Evolutionary conservation across 257 asterid species (phyloP), one percentile per base, ranked within the genome.

Genomic region (Nicotiana noctiflora): DNA sequence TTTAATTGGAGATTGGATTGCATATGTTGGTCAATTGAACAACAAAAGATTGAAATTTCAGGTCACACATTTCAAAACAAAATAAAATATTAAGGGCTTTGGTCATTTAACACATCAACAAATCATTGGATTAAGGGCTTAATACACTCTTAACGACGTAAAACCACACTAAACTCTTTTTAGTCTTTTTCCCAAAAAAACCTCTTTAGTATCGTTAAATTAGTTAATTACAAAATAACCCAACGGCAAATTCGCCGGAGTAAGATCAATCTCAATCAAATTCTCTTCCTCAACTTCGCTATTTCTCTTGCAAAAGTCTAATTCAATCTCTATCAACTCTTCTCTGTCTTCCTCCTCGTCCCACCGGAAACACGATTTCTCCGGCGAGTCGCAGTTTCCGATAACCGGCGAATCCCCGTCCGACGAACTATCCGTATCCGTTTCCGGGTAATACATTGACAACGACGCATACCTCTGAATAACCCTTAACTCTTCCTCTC

Each of bases 401-500:
- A 60, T 68, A 23, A 61, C 80, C 79, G 82, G 81, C 0, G 82
- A 84, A 59, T 90, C 89, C 77, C 88, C 97, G 55, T 85, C 94
- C 76, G 97, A 91, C 66, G 98, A 93, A 8, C 29, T 59, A 0
- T 93, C 98, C 12, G 93, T 83, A 83, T 93, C 99, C 17, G 98
- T 89, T 64, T 92, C 99, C 81, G 99, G 98, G 84, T 92, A 93
- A 78, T 83, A 90, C 85, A 90, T 64, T 4, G 99, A 91, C 61
- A 93, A 75, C 5, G 98, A 92, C 5, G 93, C 94, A 82, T 87
- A 91, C 40, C 87, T 86, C 81, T 89, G 88, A n/a, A 92, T 79
- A 86, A 85, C 85, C 75, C 86, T 34, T 37, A 86, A 27, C 21
- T 15, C 82, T 55, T 46, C 51, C 2, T 21, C 89, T 75, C 92